Conservation (phyloP, 768 basidiomycete species). For the Kwoniella sp. region DNA sequence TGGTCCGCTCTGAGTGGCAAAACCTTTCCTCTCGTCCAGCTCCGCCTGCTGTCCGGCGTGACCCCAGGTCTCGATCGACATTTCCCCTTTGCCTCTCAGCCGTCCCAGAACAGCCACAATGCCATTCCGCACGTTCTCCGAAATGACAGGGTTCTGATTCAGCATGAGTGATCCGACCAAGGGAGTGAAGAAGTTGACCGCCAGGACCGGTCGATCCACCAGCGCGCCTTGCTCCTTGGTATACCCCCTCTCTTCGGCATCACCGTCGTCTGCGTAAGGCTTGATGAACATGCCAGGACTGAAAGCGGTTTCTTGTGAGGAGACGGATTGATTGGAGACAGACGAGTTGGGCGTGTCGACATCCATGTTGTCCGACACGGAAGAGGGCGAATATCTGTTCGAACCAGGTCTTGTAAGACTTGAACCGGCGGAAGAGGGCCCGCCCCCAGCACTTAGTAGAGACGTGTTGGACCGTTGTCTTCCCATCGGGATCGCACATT, state of each 20-base stretch:
- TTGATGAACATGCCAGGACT: conserved; percentile 28
- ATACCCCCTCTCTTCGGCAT: conserved; percentile 10
- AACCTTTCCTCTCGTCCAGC: conserved; percentile 37
- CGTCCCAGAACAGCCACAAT: conserved; percentile 77
- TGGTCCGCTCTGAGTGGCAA: conserved; percentile 49
- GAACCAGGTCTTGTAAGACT: conserved; percentile 20
- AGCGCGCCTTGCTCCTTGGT: conserved; percentile 30
- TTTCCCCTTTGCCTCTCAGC: conserved; percentile 63
- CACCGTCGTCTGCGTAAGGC: conserved; percentile 25
- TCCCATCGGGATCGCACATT: conserved; percentile 13
- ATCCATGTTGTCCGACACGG: background rate
- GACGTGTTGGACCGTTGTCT: conserved; percentile 13
- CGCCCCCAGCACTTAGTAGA: background rate
- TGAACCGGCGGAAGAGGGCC: conserved; percentile 20
- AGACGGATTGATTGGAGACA: conserved; percentile 4
- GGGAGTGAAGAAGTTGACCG: conserved; percentile 85
- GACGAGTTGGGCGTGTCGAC: conserved; percentile 23
- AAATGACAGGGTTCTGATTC: conserved; percentile 73
- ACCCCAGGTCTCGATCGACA: conserved; percentile 40
- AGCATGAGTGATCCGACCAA: conserved; percentile 86
- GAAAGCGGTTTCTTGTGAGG: conserved; percentile 30
- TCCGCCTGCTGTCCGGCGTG: conserved; percentile 58
- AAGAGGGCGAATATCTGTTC: conserved; percentile 13
- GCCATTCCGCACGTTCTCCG: conserved; percentile 70
- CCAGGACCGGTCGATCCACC: conserved; percentile 58